Conservation (phyloP, 805 yeast species). For the Ogataea nonfermentans region DNA sequence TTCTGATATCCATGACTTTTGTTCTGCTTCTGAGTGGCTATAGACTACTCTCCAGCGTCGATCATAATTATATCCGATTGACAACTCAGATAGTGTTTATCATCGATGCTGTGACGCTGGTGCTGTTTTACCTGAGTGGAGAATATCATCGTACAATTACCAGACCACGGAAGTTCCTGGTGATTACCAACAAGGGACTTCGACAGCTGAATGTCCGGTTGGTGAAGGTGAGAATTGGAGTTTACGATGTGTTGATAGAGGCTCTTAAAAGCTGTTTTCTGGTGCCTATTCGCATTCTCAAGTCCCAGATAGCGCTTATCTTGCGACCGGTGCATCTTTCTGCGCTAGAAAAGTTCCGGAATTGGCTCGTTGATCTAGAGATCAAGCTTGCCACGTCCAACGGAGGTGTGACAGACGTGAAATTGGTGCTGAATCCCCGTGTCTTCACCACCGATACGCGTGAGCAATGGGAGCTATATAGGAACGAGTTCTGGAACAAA, state of each 20-base stretch:
- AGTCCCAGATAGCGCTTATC: slow-evolving; percentile 9
- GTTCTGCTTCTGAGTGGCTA: slow-evolving; percentile 38
- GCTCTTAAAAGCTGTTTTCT: slow-evolving; percentile 16
- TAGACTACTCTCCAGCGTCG: slow-evolving; percentile 29
- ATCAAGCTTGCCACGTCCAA: slow-evolving; percentile 36
- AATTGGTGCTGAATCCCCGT: slow-evolving; percentile 76
- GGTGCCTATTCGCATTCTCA: slow-evolving; percentile 17
- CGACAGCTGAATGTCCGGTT: slow-evolving; percentile 77
- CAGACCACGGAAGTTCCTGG: slow-evolving; percentile 72
- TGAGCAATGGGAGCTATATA: slow-evolving; percentile 92
- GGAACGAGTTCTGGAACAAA: slow-evolving; percentile 90
- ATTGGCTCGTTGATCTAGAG: slow-evolving; percentile 28
- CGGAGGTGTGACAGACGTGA: slow-evolving; percentile 77
- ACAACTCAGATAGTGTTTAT: slow-evolving; percentile 54
- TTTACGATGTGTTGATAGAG: slow-evolving; percentile 34
- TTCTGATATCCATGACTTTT: slow-evolving; percentile 43
- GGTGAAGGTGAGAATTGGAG: slow-evolving; percentile 54
- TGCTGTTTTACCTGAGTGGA: slow-evolving; percentile 82
- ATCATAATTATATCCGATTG: slow-evolving; percentile 36
- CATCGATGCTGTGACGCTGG: slow-evolving; percentile 63
- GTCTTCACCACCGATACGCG: slow-evolving; percentile 78
- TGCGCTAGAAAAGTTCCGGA: slow-evolving; percentile 13
- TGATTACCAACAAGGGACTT: slow-evolving; percentile 85
- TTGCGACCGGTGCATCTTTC: slow-evolving; percentile 10
- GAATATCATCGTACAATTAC: slow-evolving; percentile 85